A percentile compares a stretch with the other conserved stretches of the same genome.
Conservation (phyloP, 75 land plant species). For the Cunninghamia lanceolata region DNA sequence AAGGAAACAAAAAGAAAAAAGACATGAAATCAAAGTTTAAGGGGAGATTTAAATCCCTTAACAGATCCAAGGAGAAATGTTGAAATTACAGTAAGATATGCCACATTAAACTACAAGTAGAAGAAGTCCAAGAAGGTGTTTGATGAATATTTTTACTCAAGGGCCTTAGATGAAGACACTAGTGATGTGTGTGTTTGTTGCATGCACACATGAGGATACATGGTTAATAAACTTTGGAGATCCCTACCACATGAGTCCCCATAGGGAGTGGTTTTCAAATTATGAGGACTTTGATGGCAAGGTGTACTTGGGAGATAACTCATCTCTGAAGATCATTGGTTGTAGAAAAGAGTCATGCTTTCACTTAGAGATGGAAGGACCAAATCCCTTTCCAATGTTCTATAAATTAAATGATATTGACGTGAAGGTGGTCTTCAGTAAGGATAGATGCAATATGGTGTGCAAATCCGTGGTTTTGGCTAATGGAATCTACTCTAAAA, state of each 20-base stretch:
- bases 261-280: background rate
- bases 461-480: background rate
- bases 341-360: too few species aligned
- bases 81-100: too few species aligned
- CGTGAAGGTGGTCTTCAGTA: background rate
- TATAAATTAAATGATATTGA: background rate
- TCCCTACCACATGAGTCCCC: background rate
- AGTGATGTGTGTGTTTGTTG: background rate
- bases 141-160: background rate
- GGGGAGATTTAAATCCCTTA: too few species aligned
- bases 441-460: background rate
- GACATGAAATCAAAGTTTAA: too few species aligned
- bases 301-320: background rate
- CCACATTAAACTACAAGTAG: too few species aligned
- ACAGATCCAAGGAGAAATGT: too few species aligned
- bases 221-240: background rate
- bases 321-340: background rate
- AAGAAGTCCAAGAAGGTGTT: too few species aligned
- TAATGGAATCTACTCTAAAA: background rate
- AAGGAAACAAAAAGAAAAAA: too few species aligned
- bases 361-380: background rate
- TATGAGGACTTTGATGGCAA: background rate
- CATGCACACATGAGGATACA: background rate
- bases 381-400: background rate
- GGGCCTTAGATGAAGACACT: background rate